Percentiles rank a stretch among this genome's conserved stretches.
Evolutionary conservation across 148 eudicot species (phyloP).

Genomic region (Nepenthes gracilis): DNA sequence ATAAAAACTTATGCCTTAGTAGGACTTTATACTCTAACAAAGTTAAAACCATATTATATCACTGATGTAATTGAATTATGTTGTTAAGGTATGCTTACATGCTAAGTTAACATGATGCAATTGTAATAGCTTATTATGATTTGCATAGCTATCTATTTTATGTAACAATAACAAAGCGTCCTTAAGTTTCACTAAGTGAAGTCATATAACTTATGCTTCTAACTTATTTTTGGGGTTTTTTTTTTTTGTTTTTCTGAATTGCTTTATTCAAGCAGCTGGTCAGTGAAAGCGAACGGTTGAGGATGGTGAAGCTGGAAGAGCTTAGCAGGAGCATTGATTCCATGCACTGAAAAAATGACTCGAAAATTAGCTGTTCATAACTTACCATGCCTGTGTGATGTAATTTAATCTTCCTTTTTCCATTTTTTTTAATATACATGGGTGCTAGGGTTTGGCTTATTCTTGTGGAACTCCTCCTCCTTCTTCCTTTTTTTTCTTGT

Average conservation of each 20-base stretch:
- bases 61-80: too few relatives aligned
- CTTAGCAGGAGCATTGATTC: slow-evolving; percentile 81
- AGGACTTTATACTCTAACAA: too few relatives aligned
- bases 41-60: too few relatives aligned
- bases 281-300: slow-evolving; percentile 70
- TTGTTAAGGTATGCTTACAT: too few relatives aligned
- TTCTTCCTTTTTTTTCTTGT: background rate
- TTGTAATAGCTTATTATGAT: too few relatives aligned
- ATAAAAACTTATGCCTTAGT: too few relatives aligned
- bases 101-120: too few relatives aligned
- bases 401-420: slow-evolving; percentile 21
- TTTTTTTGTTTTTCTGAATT: background rate
- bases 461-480: slow-evolving; percentile 5
- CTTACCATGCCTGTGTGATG: slow-evolving; percentile 54
- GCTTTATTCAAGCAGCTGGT: slow-evolving; percentile 42
- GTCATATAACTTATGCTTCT: too few relatives aligned
- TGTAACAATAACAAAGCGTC: too few relatives aligned
- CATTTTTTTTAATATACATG: slow-evolving; percentile 19
- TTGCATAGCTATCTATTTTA: too few relatives aligned
- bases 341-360: slow-evolving; percentile 15
- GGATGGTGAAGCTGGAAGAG: slow-evolving; percentile 87
- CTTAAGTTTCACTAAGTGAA: too few relatives aligned
- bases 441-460: slow-evolving; percentile 45
- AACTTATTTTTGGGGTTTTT: background rate
- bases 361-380: slow-evolving; percentile 14